Base-by-base conservation (phyloP, 1,284 basidiomycete genomes). In the Xerocomus minutiporus region DNA sequence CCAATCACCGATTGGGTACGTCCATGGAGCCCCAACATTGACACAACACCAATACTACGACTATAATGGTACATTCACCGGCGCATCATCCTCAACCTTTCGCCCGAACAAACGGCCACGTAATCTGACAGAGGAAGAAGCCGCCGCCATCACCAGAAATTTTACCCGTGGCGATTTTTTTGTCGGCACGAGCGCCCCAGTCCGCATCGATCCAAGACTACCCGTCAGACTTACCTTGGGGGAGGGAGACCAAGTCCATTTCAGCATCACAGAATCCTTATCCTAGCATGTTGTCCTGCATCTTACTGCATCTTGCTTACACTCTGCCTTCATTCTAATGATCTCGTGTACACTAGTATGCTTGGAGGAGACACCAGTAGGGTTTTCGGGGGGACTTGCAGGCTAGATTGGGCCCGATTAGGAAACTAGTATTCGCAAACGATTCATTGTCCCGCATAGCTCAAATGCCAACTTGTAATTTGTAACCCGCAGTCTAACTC, bases 241-340 rank as follows among this genome's bases (percentile, higher is more conserved):
- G 15, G 86, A 89, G 61, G 86, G 86, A 28, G 86, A 89, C 64
- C 82, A 86, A 58, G 86, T 89, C 23, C 86, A 89, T 65, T 89
- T 88, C 62, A 82, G 82, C 40, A 81, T 88, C 51, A 86, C 84
- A 23, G 86, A 88, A 64, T 70, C 82, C 26, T 63, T 84, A 57
- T 74, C 79, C 48, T 78, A 66, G 59, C 55, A 57, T 57, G 42
- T 59, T 36, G n/a, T 41, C 23, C 25, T 11, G 20, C 52, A 60
- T 58, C 55, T 57, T 40, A 43, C 25, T 59, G 55, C 54, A 53
- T 66, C 55, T 56, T 54, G 54, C 46, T 42, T 56, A 52, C 50
- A 51, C 36, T 29, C 26, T 47, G 31, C 38, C 52, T 52, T 48
- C 15, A 26, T 53, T 52, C 29, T 38, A 41, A 42, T n/a, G 52